These are phyloP conservation scores for Podaxis sp. DNA, from an alignment of 768 basidiomycete genomes.

Conservation along the genomic window DNA sequence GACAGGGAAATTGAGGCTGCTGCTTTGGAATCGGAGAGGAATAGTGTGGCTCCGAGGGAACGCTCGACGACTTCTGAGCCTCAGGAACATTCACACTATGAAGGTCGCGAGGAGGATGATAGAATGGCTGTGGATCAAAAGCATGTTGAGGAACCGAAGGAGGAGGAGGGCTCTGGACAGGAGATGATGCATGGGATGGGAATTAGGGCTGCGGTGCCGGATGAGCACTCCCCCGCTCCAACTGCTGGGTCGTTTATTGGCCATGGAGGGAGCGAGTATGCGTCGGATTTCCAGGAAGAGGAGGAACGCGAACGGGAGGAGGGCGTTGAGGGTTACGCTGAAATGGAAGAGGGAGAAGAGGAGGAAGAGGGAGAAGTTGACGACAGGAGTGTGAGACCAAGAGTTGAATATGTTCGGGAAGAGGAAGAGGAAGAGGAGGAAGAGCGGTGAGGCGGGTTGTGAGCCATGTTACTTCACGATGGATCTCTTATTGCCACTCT, in stretches of 20 bases:
- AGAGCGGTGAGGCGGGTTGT: not conserved
- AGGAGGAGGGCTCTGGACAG: slow-evolving; percentile 18
- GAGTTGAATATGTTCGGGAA: slow-evolving; percentile 7
- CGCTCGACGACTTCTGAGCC: slow-evolving; percentile 5
- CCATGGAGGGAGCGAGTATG: slow-evolving; percentile 11
- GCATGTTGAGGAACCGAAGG: slow-evolving; percentile 17
- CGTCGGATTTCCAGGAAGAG: slow-evolving; percentile 37
- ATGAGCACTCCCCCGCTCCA: slow-evolving; percentile 45
- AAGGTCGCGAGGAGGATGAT: not conserved
- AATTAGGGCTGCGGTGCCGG: slow-evolving; percentile 26
- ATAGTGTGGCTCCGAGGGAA: not conserved
- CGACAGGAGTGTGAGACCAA: not conserved
- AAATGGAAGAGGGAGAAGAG: slow-evolving; percentile 33
- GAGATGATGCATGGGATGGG: slow-evolving; percentile 25
- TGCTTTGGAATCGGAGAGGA: slow-evolving; percentile 7
- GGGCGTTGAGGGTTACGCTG: slow-evolving; percentile 27
- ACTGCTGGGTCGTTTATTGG: slow-evolving; percentile 50
- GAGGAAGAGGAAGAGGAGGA: slow-evolving; percentile 15
- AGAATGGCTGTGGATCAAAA: slow-evolving; percentile 2
- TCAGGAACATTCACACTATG: not conserved
- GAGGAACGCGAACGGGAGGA: slow-evolving; percentile 63
- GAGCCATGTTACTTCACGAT: not conserved
- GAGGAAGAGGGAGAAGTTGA: slow-evolving; percentile 22
- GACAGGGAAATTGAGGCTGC: slow-evolving; percentile 14
- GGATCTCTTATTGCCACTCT: not conserved